Conservation (phyloP, 768 basidiomycete genomes). For the Macrolepiota dolichaula region DNA sequence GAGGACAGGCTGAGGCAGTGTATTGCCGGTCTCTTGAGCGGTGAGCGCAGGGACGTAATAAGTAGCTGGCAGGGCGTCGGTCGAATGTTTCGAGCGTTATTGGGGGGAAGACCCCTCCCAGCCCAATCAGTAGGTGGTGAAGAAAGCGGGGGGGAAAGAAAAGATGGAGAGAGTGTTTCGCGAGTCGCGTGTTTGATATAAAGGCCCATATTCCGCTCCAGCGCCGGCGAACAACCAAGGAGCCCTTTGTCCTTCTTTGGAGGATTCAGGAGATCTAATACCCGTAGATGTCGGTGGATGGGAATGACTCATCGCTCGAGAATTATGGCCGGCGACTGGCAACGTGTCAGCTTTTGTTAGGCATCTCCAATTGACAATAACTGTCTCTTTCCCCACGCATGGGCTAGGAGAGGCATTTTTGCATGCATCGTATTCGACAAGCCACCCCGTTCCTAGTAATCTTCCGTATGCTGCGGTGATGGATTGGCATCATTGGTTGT, state of each 20-base stretch:
- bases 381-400: background rate
- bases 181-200: background rate
- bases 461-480: background rate
- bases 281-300: background rate
- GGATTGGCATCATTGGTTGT: background rate
- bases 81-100: slow-evolving; percentile 5
- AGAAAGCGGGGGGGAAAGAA: background rate
- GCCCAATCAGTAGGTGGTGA: slow-evolving; percentile 2
- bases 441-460: background rate
- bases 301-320: background rate
- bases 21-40: background rate
- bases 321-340: background rate
- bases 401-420: background rate
- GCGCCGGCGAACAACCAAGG: background rate
- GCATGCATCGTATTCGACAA: background rate
- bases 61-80: background rate
- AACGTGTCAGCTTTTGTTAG: background rate
- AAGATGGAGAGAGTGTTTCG: background rate
- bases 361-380: background rate
- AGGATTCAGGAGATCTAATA: background rate
- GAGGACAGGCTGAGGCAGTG: background rate
- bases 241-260: background rate
- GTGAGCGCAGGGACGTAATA: background rate
- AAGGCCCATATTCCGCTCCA: background rate
- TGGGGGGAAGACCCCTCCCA: slow-evolving; percentile 8